These are phyloP conservation scores for Monascus purpureus DNA, from an alignment of 495 filamentous ascomycete genomes.

Conservation along the genomic window DNA sequence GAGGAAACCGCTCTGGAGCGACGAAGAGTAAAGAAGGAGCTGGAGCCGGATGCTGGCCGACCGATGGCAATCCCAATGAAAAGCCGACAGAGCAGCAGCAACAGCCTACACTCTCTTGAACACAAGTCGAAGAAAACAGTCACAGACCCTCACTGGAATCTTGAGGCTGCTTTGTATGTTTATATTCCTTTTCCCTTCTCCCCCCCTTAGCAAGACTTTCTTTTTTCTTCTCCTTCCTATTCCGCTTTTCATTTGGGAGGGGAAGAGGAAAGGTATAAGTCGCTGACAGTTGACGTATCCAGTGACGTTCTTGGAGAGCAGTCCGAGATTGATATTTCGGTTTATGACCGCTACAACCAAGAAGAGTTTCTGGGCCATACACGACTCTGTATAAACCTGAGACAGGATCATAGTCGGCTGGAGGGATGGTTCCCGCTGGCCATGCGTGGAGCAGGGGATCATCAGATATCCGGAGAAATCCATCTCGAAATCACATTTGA, in stretches of 20 bases:
- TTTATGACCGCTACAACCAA: slow-evolving; percentile 75
- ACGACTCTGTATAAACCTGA: slow-evolving; percentile 53
- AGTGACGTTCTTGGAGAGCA: slow-evolving; percentile 93
- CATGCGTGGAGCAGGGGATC: slow-evolving; percentile 46
- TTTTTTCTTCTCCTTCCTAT: slow-evolving; percentile 4
- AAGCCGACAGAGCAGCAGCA: slow-evolving; percentile 88
- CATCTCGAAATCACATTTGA: slow-evolving; percentile 76
- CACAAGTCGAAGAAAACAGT: slow-evolving; percentile 53
- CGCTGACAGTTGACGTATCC: too few relatives aligned
- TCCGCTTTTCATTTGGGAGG: too few relatives aligned
- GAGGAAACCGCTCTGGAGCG: slow-evolving; percentile 27
- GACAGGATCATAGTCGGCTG: slow-evolving; percentile 51
- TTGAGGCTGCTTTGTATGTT: slow-evolving; percentile 86
- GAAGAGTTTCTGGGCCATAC: slow-evolving; percentile 91
- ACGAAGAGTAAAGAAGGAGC: slow-evolving; percentile 37
- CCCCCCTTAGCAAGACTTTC: too few relatives aligned
- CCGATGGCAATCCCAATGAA: slow-evolving; percentile 94
- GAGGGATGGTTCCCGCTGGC: slow-evolving; percentile 80
- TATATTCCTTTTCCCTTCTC: slow-evolving; percentile 2
- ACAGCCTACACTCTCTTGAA: slow-evolving; percentile 48
- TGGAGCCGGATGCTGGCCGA: slow-evolving; percentile 60
- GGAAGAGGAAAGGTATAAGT: too few relatives aligned
- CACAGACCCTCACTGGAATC: slow-evolving; percentile 89
- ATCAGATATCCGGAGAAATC: slow-evolving; percentile 80
- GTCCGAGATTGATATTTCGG: slow-evolving; percentile 81